Conservation (phyloP, 2,329 filamentous ascomycete species). For the Bisporella sp. region DNA sequence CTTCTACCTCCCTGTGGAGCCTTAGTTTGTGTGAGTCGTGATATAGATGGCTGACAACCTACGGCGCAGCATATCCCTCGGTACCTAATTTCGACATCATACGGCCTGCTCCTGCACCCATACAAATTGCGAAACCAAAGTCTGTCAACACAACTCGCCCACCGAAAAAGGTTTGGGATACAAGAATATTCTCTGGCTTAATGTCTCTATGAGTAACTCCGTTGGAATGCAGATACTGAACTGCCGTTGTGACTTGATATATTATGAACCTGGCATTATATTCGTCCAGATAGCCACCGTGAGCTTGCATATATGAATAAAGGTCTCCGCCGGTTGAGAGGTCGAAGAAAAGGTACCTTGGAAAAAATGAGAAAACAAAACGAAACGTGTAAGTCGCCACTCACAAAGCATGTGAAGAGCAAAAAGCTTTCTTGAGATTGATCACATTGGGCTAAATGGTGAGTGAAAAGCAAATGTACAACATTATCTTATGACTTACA, state of each 20-base stretch:
- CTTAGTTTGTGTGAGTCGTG: slow-evolving; percentile 3
- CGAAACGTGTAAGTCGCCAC: slow-evolving; percentile 9
- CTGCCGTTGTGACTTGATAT: slow-evolving; percentile 24
- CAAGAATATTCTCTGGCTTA: slow-evolving; percentile 27
- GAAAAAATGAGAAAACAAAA: slow-evolving; percentile 5
- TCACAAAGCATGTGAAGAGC: slow-evolving; percentile 40
- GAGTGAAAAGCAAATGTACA: background rate
- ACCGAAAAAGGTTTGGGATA: slow-evolving; percentile 23
- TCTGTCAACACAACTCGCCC: slow-evolving; percentile 26
- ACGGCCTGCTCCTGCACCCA: slow-evolving; percentile 12
- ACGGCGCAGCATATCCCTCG: slow-evolving; percentile 25
- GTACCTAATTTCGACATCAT: slow-evolving; percentile 25
- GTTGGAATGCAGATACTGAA: slow-evolving; percentile 23
- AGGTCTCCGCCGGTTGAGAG: slow-evolving; percentile 41
- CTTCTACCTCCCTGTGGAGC: slow-evolving; percentile 14
- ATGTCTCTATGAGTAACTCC: slow-evolving; percentile 25
- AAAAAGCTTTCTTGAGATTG: slow-evolving; percentile 43
- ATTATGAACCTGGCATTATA: slow-evolving; percentile 21
- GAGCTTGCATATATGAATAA: slow-evolving; percentile 22
- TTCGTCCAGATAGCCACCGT: slow-evolving; percentile 18
- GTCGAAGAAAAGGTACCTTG: slow-evolving; percentile 49
- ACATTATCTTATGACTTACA: slow-evolving; percentile 31
- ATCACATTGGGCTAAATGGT: slow-evolving; percentile 45
- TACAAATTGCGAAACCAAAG: slow-evolving; percentile 25
- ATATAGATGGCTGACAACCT: slow-evolving; percentile 4